Base-by-base conservation (phyloP, 495 filamentous ascomycete species). In the Penicillium goetzii region DNA sequence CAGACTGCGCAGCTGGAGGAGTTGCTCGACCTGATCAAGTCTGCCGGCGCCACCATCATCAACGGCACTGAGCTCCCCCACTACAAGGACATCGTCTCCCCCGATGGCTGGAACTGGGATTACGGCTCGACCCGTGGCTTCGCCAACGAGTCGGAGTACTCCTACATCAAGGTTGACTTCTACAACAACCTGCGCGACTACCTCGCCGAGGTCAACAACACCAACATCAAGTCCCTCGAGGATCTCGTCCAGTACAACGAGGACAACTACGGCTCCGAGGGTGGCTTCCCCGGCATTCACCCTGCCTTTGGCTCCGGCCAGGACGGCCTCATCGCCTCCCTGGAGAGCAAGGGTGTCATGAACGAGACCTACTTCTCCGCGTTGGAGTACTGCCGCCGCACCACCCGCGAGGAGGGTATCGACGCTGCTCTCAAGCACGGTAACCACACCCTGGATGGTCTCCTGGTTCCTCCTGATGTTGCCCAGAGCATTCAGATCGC, bases 171-270 rank as follows among this genome's bases (percentile, higher is more conserved):
- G 69, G 85, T 88, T 9, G 90, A 92, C 64, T 91, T 91, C 71
- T 91, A 91, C 78, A 90, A 91, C 76, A 85, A 90, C 76, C 85
- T 92, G 65, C 75, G 76, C 45, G 71, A 75, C 21, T 92, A 92
- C 65, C 82, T 92, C 11, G 73, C 85, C 34, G 86, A 88, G 63
- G 79, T 92, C 5, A 69, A 80, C 19, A 89, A 89, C 72, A 91
- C 86, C 36, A 72, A 81, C 28, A 85, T 92, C 63, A 80, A 80
- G 28, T 82, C 81, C 5, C 78, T 92, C 7, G 87, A 86, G 64
- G 89, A 92, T 65, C 80, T 92, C 25, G 81, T 91, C 33, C 69
- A 81, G 71, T 91, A 87, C 76, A 92, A 92, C 72, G 79, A 78
- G 63, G 83, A 84, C 60, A 88, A 90, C 69, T 77, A 76, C 67